phyloP scores from a whole-genome alignment of 1,284 basidiomycete species.

The Leccinum laetum region DNA sequence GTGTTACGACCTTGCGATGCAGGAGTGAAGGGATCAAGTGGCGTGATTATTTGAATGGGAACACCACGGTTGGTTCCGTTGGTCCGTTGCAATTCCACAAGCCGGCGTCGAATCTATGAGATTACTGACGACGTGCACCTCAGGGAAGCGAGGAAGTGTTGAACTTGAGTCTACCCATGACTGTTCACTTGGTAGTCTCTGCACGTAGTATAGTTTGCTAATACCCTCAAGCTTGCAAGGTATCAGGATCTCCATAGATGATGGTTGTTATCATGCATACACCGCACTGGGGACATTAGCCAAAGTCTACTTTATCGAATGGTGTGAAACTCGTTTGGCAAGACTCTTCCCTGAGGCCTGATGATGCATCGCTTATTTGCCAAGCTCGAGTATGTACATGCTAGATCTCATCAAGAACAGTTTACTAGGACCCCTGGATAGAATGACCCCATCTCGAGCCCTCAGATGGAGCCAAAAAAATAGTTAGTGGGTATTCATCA shows the following conservation, averaged over 20 bases:
- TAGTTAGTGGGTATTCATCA: background rate
- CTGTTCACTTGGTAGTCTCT: background rate
- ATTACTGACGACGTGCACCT: background rate
- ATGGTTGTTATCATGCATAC: background rate
- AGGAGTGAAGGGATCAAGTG: background rate
- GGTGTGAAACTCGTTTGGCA: background rate
- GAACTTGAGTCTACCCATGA: background rate
- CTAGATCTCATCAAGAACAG: background rate
- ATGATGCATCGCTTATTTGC: background rate
- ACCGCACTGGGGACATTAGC: background rate
- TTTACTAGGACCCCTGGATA: background rate
- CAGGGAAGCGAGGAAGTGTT: background rate
- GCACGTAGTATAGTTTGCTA: background rate
- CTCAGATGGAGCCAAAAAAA: background rate
- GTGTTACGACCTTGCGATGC: background rate
- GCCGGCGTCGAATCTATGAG: background rate
- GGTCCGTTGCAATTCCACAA: slow-evolving; percentile 2
- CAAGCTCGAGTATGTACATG: background rate
- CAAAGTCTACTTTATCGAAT: background rate
- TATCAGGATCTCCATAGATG: background rate
- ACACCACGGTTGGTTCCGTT: background rate
- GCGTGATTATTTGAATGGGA: background rate
- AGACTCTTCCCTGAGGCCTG: background rate
- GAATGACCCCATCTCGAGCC: background rate
- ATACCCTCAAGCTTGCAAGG: background rate